Conservation (phyloP, 176 grass and related monocot species). For the Musa acuminata region DNA sequence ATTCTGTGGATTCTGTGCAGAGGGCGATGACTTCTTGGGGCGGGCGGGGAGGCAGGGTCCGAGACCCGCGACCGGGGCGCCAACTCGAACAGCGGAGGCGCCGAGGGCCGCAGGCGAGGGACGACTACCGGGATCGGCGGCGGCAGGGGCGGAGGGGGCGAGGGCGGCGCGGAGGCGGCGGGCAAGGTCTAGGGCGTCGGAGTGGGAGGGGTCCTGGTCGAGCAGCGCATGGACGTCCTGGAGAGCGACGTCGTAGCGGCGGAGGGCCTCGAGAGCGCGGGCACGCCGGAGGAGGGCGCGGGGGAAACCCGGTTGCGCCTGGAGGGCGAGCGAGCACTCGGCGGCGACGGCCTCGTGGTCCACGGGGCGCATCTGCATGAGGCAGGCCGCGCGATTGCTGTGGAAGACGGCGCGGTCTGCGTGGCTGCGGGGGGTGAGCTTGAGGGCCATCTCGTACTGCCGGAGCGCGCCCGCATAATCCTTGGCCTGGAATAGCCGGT, state of each 20-base stretch:
- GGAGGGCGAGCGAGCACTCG: conserved; percentile 86
- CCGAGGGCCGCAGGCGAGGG: conserved; percentile 74
- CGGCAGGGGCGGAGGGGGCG: conserved; percentile 36
- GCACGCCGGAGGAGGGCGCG: conserved; percentile 85
- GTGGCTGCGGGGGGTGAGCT: conserved; percentile 62
- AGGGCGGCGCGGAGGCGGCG: conserved; percentile 31
- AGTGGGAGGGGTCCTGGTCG: conserved; percentile 49
- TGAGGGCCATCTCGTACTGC: conserved; percentile 83
- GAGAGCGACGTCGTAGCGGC: conserved; percentile 69
- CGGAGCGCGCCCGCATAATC: conserved; percentile 70
- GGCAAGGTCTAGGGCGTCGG: conserved; percentile 54
- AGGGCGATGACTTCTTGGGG: conserved; percentile 47
- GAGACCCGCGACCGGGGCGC: conserved; percentile 41
- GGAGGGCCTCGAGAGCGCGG: conserved; percentile 73
- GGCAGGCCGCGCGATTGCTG: conserved; percentile 90
- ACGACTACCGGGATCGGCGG: conserved; percentile 7
- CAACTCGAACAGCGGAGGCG: conserved; percentile 53
- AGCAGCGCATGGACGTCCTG: conserved; percentile 68
- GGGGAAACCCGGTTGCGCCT: conserved; percentile 78
- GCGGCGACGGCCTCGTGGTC: conserved; percentile 66
- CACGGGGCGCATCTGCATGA: conserved; percentile 89
- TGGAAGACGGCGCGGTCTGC: conserved; percentile 86
- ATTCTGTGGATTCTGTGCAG: conserved; percentile 7
- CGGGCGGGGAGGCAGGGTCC: conserved; percentile 74
- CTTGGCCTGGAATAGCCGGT: conserved; percentile 80